Percentiles rank a stretch among this genome's conserved stretches.
Conservation (phyloP, 2,329 filamentous ascomycete species). For the Hypoxylon sp. region DNA sequence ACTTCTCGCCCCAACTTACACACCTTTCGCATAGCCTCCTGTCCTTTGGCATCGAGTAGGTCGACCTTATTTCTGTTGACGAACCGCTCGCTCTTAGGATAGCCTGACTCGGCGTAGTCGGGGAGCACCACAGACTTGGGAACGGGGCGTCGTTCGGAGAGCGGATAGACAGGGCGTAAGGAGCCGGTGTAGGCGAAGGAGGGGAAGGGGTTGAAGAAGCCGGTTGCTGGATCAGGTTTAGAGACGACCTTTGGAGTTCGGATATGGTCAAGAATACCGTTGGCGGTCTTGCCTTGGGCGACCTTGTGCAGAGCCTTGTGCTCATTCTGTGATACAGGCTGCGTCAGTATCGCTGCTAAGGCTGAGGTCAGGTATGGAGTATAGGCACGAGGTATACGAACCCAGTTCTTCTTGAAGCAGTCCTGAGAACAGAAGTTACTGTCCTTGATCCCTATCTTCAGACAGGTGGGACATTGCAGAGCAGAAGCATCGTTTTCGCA, state of each 20-base stretch:
- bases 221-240: slow-evolving; percentile 91
- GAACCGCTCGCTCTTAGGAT: slow-evolving; percentile 68
- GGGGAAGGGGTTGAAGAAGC: slow-evolving; percentile 91
- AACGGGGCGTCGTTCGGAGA: slow-evolving; percentile 75
- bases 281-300: slow-evolving; percentile 57
- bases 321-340: slow-evolving; percentile 62
- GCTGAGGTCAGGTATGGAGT: slow-evolving; percentile 13
- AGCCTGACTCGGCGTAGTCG: slow-evolving; percentile 87
- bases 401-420: slow-evolving; percentile 99
- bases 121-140: slow-evolving; percentile 83
- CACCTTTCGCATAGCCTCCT: slow-evolving; percentile 91
- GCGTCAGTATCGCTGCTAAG: slow-evolving; percentile 15
- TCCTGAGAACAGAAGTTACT: slow-evolving; percentile 98
- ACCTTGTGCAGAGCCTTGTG: slow-evolving; percentile 89
- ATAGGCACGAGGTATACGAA: too few species aligned
- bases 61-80: slow-evolving; percentile 81
- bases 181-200: slow-evolving; percentile 82
- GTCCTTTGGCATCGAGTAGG: slow-evolving; percentile 79
- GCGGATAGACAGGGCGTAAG: slow-evolving; percentile 85
- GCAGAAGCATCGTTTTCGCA: slow-evolving; percentile 86
- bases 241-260: slow-evolving; percentile 82
- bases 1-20: slow-evolving; percentile 89
- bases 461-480: slow-evolving; percentile 92
- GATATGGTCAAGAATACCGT: slow-evolving; percentile 75
- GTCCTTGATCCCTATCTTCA: slow-evolving; percentile 85